Base-by-base conservation (phyloP, 345 rosid genomes). In the Excoecaria agallocha region DNA sequence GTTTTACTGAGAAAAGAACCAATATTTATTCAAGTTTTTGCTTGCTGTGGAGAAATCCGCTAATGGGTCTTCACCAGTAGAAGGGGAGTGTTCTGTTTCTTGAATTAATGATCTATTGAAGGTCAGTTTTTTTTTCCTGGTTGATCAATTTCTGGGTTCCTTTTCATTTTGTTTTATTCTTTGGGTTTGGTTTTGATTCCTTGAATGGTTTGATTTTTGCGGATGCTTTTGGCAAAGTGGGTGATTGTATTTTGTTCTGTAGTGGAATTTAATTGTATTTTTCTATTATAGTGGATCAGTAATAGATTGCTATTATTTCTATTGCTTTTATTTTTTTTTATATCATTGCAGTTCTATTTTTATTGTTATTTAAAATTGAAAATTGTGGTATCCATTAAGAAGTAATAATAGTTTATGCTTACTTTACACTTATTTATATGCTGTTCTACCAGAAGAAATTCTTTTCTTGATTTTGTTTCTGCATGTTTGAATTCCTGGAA, bases 381-480 rank as follows among this genome's bases (percentile, higher is more conserved):
- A 48, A 67, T 43, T 43, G 43, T 35, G 25, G 58, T 56, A 24
- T 30, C n/a, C 25, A 46, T 35, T 69, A 20, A 8, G 25, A 37
- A 22, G 41, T 65, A 63, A 80, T 69, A 55, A 66, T 74, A 49
- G 30, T 25, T 30, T 8, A 37, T 46, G 2, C 63, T 24, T 69
- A 61, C 73, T 80, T 71, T 74, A 69, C 66, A 35, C 67, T 78
- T 55, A 6, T 58, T 72, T 50, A 38, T 59, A 63, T 59, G 74
- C 43, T 72, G 70, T 73, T 71, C 37, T 80, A 17, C 60, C 66
- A 68, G 69, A 72, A 25, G 22, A 46, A 25, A 37, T 43, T 82
- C 55, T 61, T 68, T 76, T 71, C 62, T 74, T 82, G 70, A 82
- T 82, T 80, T 67, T 60, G 85, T 54, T 78, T 70, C 68, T 69